These are phyloP conservation scores for Thamnidium elegans DNA, from an alignment of 192 early-diverging fungal species.

Conservation along the genomic window DNA sequence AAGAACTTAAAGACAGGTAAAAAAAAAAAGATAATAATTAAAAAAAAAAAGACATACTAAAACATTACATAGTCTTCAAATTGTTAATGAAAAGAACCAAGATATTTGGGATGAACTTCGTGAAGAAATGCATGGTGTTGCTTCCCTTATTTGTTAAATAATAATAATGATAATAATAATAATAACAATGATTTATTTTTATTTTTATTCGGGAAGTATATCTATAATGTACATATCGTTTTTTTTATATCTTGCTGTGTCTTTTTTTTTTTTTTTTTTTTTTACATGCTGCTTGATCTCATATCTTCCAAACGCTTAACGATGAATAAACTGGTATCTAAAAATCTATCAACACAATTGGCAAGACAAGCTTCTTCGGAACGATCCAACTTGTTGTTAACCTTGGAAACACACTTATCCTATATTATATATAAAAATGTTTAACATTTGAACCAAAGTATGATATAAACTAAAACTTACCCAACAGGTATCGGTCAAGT, in stretches of 20 bases:
- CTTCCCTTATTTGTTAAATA: conserved; percentile 1
- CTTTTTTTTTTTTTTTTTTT: too few relatives aligned
- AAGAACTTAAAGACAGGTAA: conserved; percentile 20
- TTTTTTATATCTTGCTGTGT: too few relatives aligned
- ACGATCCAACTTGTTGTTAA: conserved; percentile 49
- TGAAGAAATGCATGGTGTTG: conserved; percentile 10
- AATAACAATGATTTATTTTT: too few relatives aligned
- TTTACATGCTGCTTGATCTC: conserved; percentile 4
- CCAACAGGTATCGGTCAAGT: conserved; percentile 53
- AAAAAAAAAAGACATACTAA: not conserved
- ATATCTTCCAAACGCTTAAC: conserved; percentile 54
- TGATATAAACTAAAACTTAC: conserved; percentile 29
- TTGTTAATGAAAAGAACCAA: conserved; percentile 10
- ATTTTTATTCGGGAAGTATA: too few relatives aligned
- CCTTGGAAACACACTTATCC: conserved; percentile 41
- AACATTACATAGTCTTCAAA: conserved; percentile 11
- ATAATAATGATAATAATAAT: not conserved
- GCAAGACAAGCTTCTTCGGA: conserved; percentile 57
- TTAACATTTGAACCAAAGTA: not conserved
- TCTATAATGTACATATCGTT: too few relatives aligned
- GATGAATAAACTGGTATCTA: conserved; percentile 61
- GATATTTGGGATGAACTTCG: conserved; percentile 33
- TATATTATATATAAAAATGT: not conserved
- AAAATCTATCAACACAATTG: conserved; percentile 71
- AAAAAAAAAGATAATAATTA: not conserved